These are phyloP conservation scores for Elaeagnus macrophylla DNA, from an alignment of 306 rosid genomes.

Conservation along the genomic window DNA sequence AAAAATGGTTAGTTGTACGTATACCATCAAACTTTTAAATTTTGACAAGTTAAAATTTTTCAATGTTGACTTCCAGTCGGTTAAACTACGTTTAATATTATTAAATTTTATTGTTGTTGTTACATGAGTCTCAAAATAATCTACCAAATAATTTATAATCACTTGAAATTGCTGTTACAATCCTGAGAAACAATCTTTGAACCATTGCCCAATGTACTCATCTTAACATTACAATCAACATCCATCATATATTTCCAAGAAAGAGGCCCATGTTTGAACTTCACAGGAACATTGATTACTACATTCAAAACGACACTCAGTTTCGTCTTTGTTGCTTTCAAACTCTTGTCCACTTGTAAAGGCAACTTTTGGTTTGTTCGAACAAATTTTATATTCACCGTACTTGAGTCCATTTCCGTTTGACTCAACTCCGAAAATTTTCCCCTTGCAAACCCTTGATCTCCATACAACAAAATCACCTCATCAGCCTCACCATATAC, in stretches of 20 bases:
- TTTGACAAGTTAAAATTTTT: too few species aligned
- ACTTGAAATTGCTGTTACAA: slow-evolving; percentile 21
- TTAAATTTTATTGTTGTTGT: too few species aligned
- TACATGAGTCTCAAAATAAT: too few species aligned
- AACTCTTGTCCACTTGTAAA: slow-evolving; percentile 5
- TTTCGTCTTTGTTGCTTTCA: slow-evolving; percentile 5
- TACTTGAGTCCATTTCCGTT: not conserved
- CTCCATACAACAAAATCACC: slow-evolving; percentile 1
- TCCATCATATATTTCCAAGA: slow-evolving; percentile 22
- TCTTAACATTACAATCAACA: slow-evolving; percentile 34
- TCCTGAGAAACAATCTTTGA: slow-evolving; percentile 18
- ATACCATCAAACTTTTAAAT: too few species aligned
- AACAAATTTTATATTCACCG: slow-evolving; percentile 14
- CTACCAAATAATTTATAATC: too few species aligned
- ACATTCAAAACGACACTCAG: slow-evolving; percentile 6
- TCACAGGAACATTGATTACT: slow-evolving; percentile 23
- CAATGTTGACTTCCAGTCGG: too few species aligned
- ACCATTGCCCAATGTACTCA: slow-evolving; percentile 5
- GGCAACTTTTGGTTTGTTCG: slow-evolving; percentile 2
- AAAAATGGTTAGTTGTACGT: too few species aligned
- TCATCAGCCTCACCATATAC: not conserved
- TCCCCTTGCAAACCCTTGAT: slow-evolving; percentile 17
- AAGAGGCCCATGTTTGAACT: slow-evolving; percentile 3
- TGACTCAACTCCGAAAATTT: slow-evolving; percentile 29
- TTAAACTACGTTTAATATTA: too few species aligned